A percentile compares a stretch with the other conserved stretches of the same genome.
Evolutionary conservation across 2,329 filamentous ascomycete species (phyloP).

Genomic region (Sporothrix dimorphospora): DNA sequence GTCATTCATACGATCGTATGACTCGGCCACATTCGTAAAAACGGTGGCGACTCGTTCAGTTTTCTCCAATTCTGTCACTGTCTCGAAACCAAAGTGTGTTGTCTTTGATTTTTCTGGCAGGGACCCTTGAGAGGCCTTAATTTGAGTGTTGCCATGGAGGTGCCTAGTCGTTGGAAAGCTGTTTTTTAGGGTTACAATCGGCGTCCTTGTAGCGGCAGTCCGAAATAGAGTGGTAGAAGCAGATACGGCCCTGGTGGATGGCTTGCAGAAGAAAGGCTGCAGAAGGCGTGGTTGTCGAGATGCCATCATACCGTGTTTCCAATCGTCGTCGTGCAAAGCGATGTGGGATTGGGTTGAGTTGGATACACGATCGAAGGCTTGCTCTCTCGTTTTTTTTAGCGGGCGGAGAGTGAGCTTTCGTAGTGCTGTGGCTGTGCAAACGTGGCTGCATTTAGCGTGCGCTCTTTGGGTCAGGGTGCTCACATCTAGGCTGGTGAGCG

Average conservation of each 20-base stretch:
- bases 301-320: conserved; percentile 18
- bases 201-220: background rate
- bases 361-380: background rate
- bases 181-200: background rate
- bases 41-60: conserved; percentile 73
- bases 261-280: background rate
- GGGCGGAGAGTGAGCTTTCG: background rate
- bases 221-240: background rate
- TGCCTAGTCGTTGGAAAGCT: conserved; percentile 1
- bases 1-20: conserved; percentile 98
- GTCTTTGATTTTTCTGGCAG: conserved; percentile 39
- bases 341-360: background rate
- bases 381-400: no score
- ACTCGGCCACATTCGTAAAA: conserved; percentile 91
- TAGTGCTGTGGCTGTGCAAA: conserved; percentile 24
- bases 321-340: background rate
- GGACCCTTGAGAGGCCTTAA: background rate
- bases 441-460: conserved; percentile 2
- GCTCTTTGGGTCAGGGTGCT: background rate
- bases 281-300: conserved; percentile 3
- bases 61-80: conserved; percentile 80
- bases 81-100: conserved; percentile 91
- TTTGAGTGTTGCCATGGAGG: background rate
- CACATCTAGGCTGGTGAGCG: no score
- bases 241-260: background rate